Evolutionary conservation across 1,139 yeast genomes (phyloP).

Genomic region (Blastobotrys aristatus): DNA sequence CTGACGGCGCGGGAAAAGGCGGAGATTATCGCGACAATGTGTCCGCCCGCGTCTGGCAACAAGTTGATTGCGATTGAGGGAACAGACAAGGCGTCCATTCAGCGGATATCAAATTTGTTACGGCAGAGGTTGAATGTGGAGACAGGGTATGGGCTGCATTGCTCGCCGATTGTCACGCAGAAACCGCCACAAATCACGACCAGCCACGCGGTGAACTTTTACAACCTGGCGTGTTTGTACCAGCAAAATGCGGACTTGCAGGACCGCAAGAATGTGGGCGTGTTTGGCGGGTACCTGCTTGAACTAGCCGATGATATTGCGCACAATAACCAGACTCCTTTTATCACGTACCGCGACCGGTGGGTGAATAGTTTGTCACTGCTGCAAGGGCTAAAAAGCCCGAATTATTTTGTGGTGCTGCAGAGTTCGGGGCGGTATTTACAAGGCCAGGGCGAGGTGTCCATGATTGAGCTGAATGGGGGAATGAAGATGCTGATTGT

Average conservation of each 20-base stretch:
- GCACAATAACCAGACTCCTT: conserved; percentile 8
- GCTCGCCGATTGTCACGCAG: conserved; percentile 14
- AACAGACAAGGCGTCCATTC: conserved; percentile 22
- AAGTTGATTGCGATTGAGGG: conserved; percentile 29
- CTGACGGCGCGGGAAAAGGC: conserved; percentile 28
- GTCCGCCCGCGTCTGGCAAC: conserved; percentile 19
- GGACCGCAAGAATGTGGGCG: conserved; percentile 15
- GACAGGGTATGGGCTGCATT: conserved; percentile 17
- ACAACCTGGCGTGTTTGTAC: conserved; percentile 28
- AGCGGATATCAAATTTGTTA: conserved; percentile 18
- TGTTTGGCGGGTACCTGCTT: conserved; percentile 29
- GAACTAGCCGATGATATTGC: conserved; percentile 27
- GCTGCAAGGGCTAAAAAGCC: conserved; percentile 28
- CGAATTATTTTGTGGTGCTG: conserved; percentile 26
- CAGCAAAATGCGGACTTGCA: conserved; percentile 21
- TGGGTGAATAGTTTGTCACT: conserved; percentile 27
- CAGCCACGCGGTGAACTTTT: conserved; percentile 26
- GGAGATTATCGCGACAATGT: conserved; percentile 25
- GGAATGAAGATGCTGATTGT: conserved; percentile 26
- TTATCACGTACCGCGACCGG: conserved; percentile 21
- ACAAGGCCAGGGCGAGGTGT: conserved; percentile 23
- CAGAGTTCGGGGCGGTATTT: conserved; percentile 21
- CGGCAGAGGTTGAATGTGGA: conserved; percentile 16
- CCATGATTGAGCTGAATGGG: conserved; percentile 24
- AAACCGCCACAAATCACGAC: conserved; percentile 22